phyloP scores from a whole-genome alignment of 306 rosid genomes.

The Biancaea sappan region DNA sequence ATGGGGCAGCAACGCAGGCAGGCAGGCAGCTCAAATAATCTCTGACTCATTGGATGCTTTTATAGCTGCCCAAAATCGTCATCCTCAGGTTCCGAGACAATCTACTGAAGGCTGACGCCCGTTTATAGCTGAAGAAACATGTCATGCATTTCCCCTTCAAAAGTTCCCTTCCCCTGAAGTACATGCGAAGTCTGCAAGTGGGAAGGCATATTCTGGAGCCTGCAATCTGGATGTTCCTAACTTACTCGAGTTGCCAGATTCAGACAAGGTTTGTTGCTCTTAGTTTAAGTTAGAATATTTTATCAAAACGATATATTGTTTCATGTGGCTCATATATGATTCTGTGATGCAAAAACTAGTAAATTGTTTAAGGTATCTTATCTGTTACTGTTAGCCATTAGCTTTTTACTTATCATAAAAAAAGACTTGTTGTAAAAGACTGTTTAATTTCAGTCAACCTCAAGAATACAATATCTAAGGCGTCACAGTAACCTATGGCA shows the following conservation, averaged over 20 bases:
- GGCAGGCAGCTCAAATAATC: constrained; percentile 48
- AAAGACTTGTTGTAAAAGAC: background rate
- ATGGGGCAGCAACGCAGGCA: constrained; percentile 23
- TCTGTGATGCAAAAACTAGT: background rate
- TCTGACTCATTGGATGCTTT: constrained; percentile 70
- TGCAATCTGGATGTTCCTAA: constrained; percentile 48
- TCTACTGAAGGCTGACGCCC: constrained; percentile 47
- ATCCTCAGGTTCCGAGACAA: constrained; percentile 46
- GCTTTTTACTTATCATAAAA: background rate
- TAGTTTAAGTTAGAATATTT: constrained; percentile 9
- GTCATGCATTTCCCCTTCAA: constrained; percentile 74
- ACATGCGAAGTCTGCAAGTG: constrained; percentile 43
- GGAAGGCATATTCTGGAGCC: constrained; percentile 37
- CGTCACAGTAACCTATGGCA: constrained; percentile 27
- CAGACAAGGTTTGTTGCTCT: constrained; percentile 58
- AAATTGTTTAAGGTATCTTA: background rate
- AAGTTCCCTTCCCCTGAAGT: constrained; percentile 49
- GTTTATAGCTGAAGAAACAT: constrained; percentile 85
- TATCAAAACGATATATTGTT: constrained; percentile 6
- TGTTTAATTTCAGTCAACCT: background rate
- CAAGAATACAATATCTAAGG: constrained; percentile 1
- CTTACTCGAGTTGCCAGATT: constrained; percentile 45
- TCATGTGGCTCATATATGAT: constrained; percentile 19
- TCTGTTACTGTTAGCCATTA: background rate
- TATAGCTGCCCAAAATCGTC: constrained; percentile 40